Percentiles rank a stretch among this genome's conserved stretches.
Evolutionary conservation across 2,329 filamentous ascomycete species (phyloP).

Genomic region (Phialophora chinensis): DNA sequence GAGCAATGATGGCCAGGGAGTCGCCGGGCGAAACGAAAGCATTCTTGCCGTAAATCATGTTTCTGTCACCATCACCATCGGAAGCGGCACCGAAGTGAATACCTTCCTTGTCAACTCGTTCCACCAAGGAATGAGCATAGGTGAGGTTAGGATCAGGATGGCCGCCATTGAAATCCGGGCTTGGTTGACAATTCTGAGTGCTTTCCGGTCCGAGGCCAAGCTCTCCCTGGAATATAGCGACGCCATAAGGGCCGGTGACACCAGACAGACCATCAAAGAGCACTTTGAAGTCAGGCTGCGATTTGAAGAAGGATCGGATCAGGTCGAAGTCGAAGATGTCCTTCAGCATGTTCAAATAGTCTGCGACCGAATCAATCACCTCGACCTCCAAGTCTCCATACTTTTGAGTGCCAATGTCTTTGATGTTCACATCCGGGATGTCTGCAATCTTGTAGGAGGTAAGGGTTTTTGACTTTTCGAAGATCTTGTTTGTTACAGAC

Average conservation of each 20-base stretch:
- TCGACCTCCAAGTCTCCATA: conserved; percentile 92
- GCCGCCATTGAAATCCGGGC: conserved; percentile 93
- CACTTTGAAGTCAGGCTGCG: conserved; percentile 91
- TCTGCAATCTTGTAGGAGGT: conserved; percentile 90
- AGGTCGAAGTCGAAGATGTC: conserved; percentile 97
- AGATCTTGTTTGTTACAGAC: conserved; percentile 98
- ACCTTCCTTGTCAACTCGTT: conserved; percentile 85
- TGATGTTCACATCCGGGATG: conserved; percentile 84
- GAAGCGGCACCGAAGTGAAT: conserved; percentile 97
- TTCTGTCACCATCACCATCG: conserved; percentile 96
- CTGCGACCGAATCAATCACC: conserved; percentile 88
- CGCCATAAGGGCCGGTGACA: conserved; percentile 93
- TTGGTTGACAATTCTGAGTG: conserved; percentile 90
- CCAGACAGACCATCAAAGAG: conserved; percentile 94
- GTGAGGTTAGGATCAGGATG: conserved; percentile 98
- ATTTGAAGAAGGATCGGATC: conserved; percentile 90
- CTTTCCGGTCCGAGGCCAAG: conserved; percentile 77
- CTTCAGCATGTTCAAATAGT: conserved; percentile 95
- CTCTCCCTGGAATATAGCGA: conserved; percentile 93
- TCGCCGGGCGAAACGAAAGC: conserved; percentile 96
- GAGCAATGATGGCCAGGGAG: conserved; percentile 96
- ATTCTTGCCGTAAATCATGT: conserved; percentile 99
- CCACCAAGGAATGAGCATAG: conserved; percentile 92
- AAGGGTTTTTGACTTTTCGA: conserved; percentile 84
- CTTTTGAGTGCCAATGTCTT: conserved; percentile 78